Base-by-base conservation (phyloP, 768 basidiomycete genomes). In the Mycena galopus region DNA sequence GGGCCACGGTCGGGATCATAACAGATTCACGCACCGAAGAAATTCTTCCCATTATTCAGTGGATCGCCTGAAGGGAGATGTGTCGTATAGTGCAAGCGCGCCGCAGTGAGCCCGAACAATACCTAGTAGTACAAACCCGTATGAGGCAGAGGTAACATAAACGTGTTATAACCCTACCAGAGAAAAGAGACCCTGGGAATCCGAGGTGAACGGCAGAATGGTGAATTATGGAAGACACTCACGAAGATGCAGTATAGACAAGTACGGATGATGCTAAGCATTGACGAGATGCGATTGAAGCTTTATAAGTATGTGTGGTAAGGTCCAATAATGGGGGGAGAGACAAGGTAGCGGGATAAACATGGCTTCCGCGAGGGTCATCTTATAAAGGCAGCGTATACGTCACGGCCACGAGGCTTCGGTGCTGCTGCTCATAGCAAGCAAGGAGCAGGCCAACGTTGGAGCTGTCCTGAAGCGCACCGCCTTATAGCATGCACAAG, bases 51-150 rank as follows among this genome's bases (percentile, higher is more conserved):
- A 25, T 79, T 77, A 73, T 92, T 91, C 39, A 92, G 79, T 4
- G 90, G 85, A 77, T 92, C 91, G 14, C 78, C 81, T 14, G 74
- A 37, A 0, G 84, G 83, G 9, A 90, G 79, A 71, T 86, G 84
- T 63, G 86, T 86, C 11, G 93, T 94, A 79, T 92, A 93, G 71
- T 88, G 85, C 62, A 93, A 78, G 17, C 92, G 87, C 29, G 87
- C 89, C 6, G 87, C 91, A 8, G 88, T 82, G 27, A 88, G 75
- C 1, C 83, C 85, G 55, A 88, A 79, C n/a, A 88, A 74, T 14
- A 84, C 23, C 50, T 51, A 25, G 17, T 47, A 23, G 16, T 51
- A 23, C 17, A 51, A 25, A 12, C 23, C 50, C 16, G 23, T 14
- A 25, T 51, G 12, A 51, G 23, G 25, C 50, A 25, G 50, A 51